A percentile compares a stretch with the other conserved stretches of the same genome.
Evolutionary conservation across 441 rosid genomes (phyloP).

Genomic region (Iberis amara): DNA sequence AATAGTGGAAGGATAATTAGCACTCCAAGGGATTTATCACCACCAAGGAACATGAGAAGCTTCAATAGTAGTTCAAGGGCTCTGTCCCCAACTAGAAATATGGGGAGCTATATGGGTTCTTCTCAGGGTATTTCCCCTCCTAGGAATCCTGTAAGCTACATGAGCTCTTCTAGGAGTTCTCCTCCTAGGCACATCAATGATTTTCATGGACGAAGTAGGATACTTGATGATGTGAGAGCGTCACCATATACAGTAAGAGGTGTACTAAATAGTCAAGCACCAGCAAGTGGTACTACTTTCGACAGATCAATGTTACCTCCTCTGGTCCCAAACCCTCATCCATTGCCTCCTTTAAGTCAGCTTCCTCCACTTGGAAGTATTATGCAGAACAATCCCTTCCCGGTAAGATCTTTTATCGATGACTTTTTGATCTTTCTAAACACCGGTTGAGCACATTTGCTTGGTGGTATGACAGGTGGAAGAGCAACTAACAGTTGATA

Average conservation of each 20-base stretch:
- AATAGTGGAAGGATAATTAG: conserved; percentile 36
- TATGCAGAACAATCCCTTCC: conserved; percentile 46
- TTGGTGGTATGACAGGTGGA: conserved; percentile 40
- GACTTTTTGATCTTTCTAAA: conserved; percentile 5
- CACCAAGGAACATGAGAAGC: conserved; percentile 24
- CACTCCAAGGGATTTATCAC: conserved; percentile 19
- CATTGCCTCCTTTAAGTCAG: conserved; percentile 43
- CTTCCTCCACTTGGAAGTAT: conserved; percentile 43
- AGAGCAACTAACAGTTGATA: conserved; percentile 64
- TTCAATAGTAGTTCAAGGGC: conserved; percentile 45
- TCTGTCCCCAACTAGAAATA: conserved; percentile 39
- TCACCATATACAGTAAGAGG: conserved; percentile 54
- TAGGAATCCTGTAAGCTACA: conserved; percentile 29
- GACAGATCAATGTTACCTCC: conserved; percentile 51
- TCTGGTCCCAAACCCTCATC: conserved; percentile 45
- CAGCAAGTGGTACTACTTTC: conserved; percentile 45
- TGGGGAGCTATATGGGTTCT: conserved; percentile 30
- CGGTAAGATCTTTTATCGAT: conserved; percentile 34
- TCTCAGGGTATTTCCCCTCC: conserved; percentile 25
- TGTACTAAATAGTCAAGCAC: conserved; percentile 45
- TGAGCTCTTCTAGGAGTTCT: conserved; percentile 28
- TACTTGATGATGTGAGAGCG: conserved; percentile 51
- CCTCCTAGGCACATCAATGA: conserved; percentile 35
- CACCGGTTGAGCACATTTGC: conserved; percentile 6
- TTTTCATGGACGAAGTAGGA: conserved; percentile 49